These are phyloP conservation scores for Neostapfia colusana DNA, from an alignment of 176 grass and related monocot species.

Conservation along the genomic window DNA sequence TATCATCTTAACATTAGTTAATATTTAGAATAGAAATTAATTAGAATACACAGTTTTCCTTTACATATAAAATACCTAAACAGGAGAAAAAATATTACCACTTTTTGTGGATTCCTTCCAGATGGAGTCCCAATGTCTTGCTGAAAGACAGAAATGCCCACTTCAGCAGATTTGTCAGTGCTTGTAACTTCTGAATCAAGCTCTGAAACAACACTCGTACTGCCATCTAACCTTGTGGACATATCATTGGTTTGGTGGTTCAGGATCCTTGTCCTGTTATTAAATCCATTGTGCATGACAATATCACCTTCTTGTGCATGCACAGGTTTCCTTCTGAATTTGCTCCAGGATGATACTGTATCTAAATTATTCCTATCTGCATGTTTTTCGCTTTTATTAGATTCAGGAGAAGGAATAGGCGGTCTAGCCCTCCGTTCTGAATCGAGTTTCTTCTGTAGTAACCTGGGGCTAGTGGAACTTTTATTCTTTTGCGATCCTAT, in stretches of 20 bases:
- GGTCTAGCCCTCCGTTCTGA: conserved; percentile 54
- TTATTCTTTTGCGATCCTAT: conserved; percentile 50
- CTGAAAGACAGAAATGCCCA: conserved; percentile 44
- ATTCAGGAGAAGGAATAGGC: conserved; percentile 50
- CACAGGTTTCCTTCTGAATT: conserved; percentile 60
- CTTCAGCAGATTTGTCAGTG: conserved; percentile 53
- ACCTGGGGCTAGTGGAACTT: conserved; percentile 72
- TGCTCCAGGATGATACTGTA: conserved; percentile 70
- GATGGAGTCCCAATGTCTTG: conserved; percentile 52
- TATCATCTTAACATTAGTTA: conserved; percentile 23
- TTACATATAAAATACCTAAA: neutral
- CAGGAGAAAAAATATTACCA: conserved; percentile 46
- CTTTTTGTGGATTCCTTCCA: conserved; percentile 57
- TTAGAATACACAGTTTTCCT: neutral
- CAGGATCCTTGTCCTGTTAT: conserved; percentile 51
- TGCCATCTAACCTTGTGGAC: conserved; percentile 62
- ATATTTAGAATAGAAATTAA: conserved; percentile 25
- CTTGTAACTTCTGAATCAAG: conserved; percentile 64
- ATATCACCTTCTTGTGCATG: conserved; percentile 64
- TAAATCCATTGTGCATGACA: conserved; percentile 49
- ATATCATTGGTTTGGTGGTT: conserved; percentile 58
- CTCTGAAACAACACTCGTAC: conserved; percentile 51
- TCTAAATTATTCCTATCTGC: conserved; percentile 57
- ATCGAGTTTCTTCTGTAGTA: conserved; percentile 65
- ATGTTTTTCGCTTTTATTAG: conserved; percentile 57